A percentile compares a stretch with the other conserved stretches of the same genome.
Conservation (phyloP, 164 flowering plant genomes). For the Cinnamomum chago region DNA sequence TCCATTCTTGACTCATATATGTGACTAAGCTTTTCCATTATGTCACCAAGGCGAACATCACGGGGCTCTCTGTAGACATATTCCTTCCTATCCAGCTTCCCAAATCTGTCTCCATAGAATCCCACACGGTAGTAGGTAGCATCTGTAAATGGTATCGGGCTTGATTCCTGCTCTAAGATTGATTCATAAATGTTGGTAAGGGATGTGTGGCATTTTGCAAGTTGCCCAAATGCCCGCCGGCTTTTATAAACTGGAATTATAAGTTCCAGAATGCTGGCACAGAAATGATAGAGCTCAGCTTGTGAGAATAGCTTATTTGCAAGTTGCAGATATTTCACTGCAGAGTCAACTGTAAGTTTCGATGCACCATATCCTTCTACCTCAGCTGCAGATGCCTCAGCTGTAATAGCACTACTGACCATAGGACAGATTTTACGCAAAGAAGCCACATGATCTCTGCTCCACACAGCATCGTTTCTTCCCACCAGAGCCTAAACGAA, state of each 20-base stretch:
- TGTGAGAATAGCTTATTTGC: constrained; percentile 97
- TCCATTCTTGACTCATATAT: constrained; percentile 89
- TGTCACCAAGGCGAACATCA: constrained; percentile 95
- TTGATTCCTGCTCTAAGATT: constrained; percentile 94
- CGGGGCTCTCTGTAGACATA: constrained; percentile 94
- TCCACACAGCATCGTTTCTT: constrained; percentile 98
- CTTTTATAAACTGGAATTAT: constrained; percentile 96
- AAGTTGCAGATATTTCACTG: constrained; percentile 93
- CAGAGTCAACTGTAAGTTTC: constrained; percentile 97
- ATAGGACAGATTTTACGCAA: constrained; percentile 90
- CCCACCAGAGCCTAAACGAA: constrained; percentile 84
- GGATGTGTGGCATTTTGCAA: constrained; percentile 88
- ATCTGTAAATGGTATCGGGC: constrained; percentile 95
- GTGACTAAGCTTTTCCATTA: constrained; percentile 98
- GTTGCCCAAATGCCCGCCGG: constrained; percentile 91
- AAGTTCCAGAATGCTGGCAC: constrained; percentile 93
- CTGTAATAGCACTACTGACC: constrained; percentile 79
- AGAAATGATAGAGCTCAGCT: constrained; percentile 94
- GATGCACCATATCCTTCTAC: constrained; percentile 99
- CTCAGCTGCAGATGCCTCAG: constrained; percentile 97
- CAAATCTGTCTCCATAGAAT: constrained; percentile 86
- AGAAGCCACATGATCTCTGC: constrained; percentile 72
- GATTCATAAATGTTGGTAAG: constrained; percentile 95
- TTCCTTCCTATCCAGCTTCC: constrained; percentile 76
- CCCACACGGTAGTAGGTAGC: constrained; percentile 97